Conservation (phyloP, 2,329 filamentous ascomycete species). For the Colletotrichum scovillei region DNA sequence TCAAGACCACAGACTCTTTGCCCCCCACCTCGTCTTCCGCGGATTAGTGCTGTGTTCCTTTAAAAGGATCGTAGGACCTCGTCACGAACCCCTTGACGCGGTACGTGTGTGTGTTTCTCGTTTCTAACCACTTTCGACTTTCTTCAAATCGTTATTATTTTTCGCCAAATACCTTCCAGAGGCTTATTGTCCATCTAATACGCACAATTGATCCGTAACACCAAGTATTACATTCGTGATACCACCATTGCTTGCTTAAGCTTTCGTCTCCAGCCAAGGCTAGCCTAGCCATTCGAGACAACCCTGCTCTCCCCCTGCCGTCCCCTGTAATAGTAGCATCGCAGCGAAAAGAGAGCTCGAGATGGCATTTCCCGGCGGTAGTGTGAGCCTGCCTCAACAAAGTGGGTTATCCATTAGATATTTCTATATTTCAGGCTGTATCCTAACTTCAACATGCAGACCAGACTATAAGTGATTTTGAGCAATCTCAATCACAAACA, state of each 20-base stretch:
- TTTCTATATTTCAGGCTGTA: neutral
- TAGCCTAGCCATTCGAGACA: neutral
- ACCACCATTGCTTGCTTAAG: neutral
- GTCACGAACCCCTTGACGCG: neutral
- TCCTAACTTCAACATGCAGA: neutral
- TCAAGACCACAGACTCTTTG: neutral
- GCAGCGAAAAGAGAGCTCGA: neutral
- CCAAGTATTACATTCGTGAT: neutral
- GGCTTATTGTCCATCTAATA: neutral
- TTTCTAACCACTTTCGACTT: neutral
- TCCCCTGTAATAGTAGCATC: neutral
- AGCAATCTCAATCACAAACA: neutral
- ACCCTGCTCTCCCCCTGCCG: slow-evolving; percentile 7
- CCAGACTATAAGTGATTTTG: neutral
- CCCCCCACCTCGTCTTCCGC: neutral
- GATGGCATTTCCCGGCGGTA: slow-evolving; percentile 1
- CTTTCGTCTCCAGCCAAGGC: neutral
- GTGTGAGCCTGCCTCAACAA: slow-evolving; percentile 18
- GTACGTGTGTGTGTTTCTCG: neutral
- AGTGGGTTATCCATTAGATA: slow-evolving; percentile 3
- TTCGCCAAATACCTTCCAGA: neutral
- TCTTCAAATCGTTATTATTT: neutral
- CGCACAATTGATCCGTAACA: neutral
- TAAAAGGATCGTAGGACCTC: neutral
- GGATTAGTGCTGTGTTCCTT: neutral